Conservation (phyloP, 2,329 filamentous ascomycete species). For the Exophiala aquamarina region DNA sequence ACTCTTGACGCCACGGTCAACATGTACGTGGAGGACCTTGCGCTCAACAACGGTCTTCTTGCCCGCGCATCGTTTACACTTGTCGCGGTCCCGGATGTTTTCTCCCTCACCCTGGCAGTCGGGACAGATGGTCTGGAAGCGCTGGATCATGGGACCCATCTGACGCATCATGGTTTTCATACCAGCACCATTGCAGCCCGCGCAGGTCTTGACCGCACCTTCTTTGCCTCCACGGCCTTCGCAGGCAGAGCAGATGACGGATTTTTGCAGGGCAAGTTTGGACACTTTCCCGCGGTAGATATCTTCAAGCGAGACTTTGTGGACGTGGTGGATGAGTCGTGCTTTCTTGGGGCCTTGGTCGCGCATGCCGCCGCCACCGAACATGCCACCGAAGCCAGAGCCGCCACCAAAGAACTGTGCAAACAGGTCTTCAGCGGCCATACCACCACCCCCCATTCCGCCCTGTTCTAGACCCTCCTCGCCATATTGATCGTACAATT, state of each 20-base stretch:
- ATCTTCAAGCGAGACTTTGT: constrained; percentile 97
- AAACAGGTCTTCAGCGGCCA: constrained; percentile 95
- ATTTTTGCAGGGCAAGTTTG: constrained; percentile 95
- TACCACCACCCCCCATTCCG: constrained; percentile 75
- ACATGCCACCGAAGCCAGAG: constrained; percentile 69
- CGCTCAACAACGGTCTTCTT: constrained; percentile 98
- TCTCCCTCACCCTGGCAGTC: constrained; percentile 98
- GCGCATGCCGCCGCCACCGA: constrained; percentile 73
- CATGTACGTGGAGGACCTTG: constrained; percentile 97
- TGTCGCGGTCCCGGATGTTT: constrained; percentile 93
- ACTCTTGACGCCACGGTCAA: constrained; percentile 89
- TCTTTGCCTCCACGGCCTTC: constrained; percentile 95
- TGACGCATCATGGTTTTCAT: constrained; percentile 99
- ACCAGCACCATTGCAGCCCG: constrained; percentile 86
- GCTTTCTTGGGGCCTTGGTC: constrained; percentile 85
- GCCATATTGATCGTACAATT: constrained; percentile 94
- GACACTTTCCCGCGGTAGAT: constrained; percentile 98
- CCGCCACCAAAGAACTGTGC: constrained; percentile 88
- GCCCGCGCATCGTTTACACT: constrained; percentile 92
- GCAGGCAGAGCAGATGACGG: constrained; percentile 93
- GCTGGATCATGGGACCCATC: constrained; percentile 99
- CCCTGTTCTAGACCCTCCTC: constrained; percentile 94
- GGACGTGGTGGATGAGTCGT: constrained; percentile 94
- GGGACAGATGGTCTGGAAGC: constrained; percentile 98
- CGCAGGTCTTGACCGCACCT: constrained; percentile 90